These are phyloP conservation scores for Syncephalastrum racemosum DNA, from an alignment of 371 early-diverging fungal species.

Conservation along the genomic window DNA sequence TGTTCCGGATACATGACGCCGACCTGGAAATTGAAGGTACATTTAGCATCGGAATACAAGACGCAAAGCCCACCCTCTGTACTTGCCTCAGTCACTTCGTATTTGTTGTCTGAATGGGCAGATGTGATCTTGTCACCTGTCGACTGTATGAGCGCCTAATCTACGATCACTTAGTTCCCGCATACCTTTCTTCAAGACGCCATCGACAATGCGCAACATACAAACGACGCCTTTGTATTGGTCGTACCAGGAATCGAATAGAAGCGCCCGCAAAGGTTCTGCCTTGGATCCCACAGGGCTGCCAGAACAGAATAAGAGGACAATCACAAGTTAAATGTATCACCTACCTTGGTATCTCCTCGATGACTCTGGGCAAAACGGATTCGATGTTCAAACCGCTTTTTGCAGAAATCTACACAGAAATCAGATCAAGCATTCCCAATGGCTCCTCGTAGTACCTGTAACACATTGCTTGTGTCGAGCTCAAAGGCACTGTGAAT, in stretches of 20 bases:
- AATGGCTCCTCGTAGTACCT: constrained; percentile 22
- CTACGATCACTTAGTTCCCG: not conserved
- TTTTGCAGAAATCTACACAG: constrained; percentile 85
- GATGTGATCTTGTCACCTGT: constrained; percentile 84
- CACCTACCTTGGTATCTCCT: constrained; percentile 70
- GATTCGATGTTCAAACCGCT: constrained; percentile 78
- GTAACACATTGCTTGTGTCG: constrained; percentile 53
- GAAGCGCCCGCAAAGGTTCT: constrained; percentile 76
- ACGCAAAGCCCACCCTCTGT: not conserved
- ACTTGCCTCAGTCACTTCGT: constrained; percentile 80
- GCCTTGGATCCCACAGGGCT: constrained; percentile 61
- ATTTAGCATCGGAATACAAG: not conserved
- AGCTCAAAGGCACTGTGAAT: constrained; percentile 90
- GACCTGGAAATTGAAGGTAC: constrained; percentile 34
- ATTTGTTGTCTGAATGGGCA: constrained; percentile 69
- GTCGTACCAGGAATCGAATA: constrained; percentile 98
- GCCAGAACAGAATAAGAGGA: constrained; percentile 7
- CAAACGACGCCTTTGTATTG: constrained; percentile 94
- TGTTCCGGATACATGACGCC: constrained; percentile 96
- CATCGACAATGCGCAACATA: constrained; percentile 87
- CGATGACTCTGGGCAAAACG: constrained; percentile 78
- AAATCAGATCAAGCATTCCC: not conserved
- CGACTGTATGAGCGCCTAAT: not conserved
- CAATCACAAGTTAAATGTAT: not conserved
- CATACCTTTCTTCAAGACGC: constrained; percentile 72